Conservation (phyloP, 495 filamentous ascomycete genomes). For the Hyaloscypha bicolor region DNA sequence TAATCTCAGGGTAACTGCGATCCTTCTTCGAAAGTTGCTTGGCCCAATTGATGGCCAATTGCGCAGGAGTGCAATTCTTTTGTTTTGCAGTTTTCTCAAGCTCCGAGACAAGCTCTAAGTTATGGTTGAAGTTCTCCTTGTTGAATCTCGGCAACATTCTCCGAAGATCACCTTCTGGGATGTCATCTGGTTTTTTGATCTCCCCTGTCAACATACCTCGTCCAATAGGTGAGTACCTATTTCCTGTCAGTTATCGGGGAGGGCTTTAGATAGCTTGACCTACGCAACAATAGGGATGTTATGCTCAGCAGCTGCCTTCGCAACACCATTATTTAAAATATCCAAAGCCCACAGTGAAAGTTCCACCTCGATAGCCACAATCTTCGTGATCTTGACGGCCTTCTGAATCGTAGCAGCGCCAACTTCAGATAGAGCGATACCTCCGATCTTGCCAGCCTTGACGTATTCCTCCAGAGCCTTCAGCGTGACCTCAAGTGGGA, state of each 20-base stretch:
- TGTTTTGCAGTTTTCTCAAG: constrained; percentile 65
- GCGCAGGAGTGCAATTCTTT: constrained; percentile 72
- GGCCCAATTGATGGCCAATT: constrained; percentile 74
- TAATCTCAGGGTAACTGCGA: constrained; percentile 69
- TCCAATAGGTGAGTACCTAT: constrained; percentile 40
- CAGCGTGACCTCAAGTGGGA: constrained; percentile 51
- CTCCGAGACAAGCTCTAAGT: constrained; percentile 68
- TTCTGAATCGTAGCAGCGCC: constrained; percentile 72
- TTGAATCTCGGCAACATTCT: constrained; percentile 63
- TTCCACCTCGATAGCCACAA: constrained; percentile 79
- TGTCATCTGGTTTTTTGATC: constrained; percentile 60
- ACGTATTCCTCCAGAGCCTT: constrained; percentile 59
- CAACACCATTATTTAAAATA: constrained; percentile 75
- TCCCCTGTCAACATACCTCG: constrained; percentile 52
- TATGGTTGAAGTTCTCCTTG: constrained; percentile 69
- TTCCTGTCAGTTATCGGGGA: not conserved
- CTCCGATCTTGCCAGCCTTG: constrained; percentile 75
- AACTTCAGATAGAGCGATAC: constrained; percentile 77
- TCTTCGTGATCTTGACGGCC: constrained; percentile 68
- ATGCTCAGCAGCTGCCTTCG: constrained; percentile 68
- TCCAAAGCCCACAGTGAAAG: constrained; percentile 69
- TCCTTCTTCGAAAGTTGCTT: constrained; percentile 39
- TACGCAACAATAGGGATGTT: constrained; percentile 70
- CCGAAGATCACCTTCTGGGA: constrained; percentile 62
- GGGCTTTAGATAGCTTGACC: constrained; percentile 35